A percentile compares a stretch with the other conserved stretches of the same genome.
These are phyloP conservation scores for Huntiella omanensis DNA, from an alignment of 2,329 filamentous ascomycete species.

Conservation along the genomic window DNA sequence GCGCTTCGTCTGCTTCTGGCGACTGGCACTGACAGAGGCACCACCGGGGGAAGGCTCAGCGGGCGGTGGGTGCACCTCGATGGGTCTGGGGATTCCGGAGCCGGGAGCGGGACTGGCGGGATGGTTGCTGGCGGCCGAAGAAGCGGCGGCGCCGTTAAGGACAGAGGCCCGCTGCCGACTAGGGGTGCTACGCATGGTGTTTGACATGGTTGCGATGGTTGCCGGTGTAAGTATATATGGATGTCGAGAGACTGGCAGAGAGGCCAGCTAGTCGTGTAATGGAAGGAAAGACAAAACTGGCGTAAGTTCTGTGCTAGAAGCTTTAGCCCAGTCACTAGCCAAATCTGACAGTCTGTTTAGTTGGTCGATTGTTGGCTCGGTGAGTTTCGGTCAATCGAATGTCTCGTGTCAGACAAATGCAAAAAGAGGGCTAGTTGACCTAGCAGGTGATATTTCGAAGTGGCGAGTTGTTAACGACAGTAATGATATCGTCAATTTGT, in stretches of 20 bases:
- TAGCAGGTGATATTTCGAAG: neutral
- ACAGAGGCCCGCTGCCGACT: constrained; percentile 38
- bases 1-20: constrained; percentile 89
- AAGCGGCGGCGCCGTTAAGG: constrained; percentile 14
- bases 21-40: constrained; percentile 64
- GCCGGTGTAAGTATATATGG: neutral
- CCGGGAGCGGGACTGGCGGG: constrained; percentile 35
- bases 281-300: too few species aligned
- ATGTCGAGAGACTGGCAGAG: neutral
- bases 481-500: too few species aligned
- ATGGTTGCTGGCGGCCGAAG: constrained; percentile 22
- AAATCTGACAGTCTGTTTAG: too few species aligned
- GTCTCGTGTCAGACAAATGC: too few species aligned
- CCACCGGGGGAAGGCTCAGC: constrained; percentile 40
- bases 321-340: too few species aligned
- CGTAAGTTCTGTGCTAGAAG: too few species aligned
- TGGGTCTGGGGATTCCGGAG: constrained; percentile 55
- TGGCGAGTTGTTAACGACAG: too few species aligned
- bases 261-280: too few species aligned
- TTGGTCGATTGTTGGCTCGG: too few species aligned
- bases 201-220: constrained; percentile 23
- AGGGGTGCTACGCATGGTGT: constrained; percentile 53
- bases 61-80: constrained; percentile 39
- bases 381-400: too few species aligned
- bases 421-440: too few species aligned